A percentile compares a stretch with the other conserved stretches of the same genome.
Evolutionary conservation across 352 stramenopile species (phyloP).

Genomic region (Phytopythium oedochilum): DNA sequence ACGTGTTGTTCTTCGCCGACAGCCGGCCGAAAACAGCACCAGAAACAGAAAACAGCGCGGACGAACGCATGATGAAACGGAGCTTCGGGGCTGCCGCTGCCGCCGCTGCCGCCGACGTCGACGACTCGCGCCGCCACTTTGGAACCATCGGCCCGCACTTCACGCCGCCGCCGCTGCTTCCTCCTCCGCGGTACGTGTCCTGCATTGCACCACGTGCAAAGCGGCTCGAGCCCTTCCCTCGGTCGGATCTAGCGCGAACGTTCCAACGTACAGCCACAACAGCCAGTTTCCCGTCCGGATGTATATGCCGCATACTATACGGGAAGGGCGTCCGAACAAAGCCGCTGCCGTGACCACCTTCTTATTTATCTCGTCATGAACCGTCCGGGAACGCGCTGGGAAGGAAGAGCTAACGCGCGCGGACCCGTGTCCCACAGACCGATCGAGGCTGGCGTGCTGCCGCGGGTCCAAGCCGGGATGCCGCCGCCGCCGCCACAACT

Average conservation of each 20-base stretch:
- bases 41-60: constrained; percentile 4
- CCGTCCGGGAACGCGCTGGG: background rate
- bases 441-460: background rate
- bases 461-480: background rate
- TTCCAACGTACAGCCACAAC: background rate
- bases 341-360: background rate
- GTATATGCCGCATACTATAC: too few species aligned
- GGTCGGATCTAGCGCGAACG: background rate
- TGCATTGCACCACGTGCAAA: background rate
- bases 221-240: background rate
- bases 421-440: background rate
- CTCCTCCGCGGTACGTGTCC: background rate
- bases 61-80: background rate
- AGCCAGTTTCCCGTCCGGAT: constrained; percentile 1
- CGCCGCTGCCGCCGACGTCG: too few species aligned
- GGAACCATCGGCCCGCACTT: constrained; percentile 1
- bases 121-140: constrained; percentile 2
- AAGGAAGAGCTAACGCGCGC: background rate
- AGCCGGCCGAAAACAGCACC: background rate
- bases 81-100: background rate
- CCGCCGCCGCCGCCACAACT: background rate
- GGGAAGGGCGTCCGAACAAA: background rate
- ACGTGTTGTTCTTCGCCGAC: background rate
- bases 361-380: background rate
- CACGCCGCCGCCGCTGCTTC: background rate